A percentile compares a stretch with the other conserved stretches of the same genome.
Evolutionary conservation across 768 basidiomycete species (phyloP).

Genomic region (Termitomyces titanicus): DNA sequence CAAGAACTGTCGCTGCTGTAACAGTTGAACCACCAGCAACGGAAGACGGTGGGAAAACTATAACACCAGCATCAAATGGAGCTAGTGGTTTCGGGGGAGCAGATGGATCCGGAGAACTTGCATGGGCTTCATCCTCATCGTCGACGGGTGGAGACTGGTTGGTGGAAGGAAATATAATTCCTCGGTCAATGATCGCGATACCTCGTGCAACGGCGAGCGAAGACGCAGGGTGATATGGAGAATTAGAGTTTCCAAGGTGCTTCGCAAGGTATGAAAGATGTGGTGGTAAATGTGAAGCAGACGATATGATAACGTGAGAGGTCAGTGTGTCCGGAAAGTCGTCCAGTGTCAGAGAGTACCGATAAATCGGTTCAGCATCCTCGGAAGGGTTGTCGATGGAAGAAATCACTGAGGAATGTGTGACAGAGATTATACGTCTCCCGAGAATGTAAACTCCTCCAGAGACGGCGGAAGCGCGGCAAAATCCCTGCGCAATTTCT

Average conservation of each 20-base stretch:
- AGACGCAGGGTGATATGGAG: not conserved
- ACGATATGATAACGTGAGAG: constrained; percentile 54
- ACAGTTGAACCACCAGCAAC: constrained; percentile 45
- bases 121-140: constrained; percentile 19
- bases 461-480: constrained; percentile 80
- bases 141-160: constrained; percentile 2
- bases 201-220: constrained; percentile 22
- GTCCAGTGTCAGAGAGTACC: constrained; percentile 48
- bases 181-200: constrained; percentile 35
- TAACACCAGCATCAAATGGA: constrained; percentile 56
- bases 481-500: constrained; percentile 90
- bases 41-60: constrained; percentile 74
- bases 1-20: constrained; percentile 55
- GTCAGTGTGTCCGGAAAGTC: constrained; percentile 58
- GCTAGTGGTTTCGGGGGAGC: constrained; percentile 10
- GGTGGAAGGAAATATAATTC: constrained; percentile 24
- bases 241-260: constrained; percentile 3
- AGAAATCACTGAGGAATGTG: constrained; percentile 5
- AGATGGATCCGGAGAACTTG: constrained; percentile 14
- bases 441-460: constrained; percentile 75
- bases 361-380: constrained; percentile 7
- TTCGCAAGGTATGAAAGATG: constrained; percentile 21
- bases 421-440: constrained; percentile 34
- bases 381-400: not conserved
- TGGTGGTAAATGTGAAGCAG: constrained; percentile 31